phyloP scores from a whole-genome alignment of 345 rosid genomes.

The Schrenkiella parvula region DNA sequence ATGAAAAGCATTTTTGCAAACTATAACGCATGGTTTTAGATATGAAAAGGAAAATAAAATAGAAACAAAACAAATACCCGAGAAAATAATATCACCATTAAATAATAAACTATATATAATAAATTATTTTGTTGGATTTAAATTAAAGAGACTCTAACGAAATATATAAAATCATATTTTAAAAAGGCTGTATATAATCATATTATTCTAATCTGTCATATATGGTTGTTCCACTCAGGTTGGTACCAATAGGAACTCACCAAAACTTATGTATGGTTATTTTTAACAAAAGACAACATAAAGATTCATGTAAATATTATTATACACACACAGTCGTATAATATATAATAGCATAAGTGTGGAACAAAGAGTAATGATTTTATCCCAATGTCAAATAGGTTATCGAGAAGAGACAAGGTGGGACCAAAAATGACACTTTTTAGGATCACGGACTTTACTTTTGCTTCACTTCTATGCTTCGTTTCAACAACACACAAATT shows the following conservation, averaged over 20 bases:
- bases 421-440: slow-evolving; percentile 52
- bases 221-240: slow-evolving; percentile 17
- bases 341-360: not conserved
- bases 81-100: not conserved
- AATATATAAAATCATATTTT: no score
- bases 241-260: slow-evolving; percentile 15
- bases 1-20: not conserved
- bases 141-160: no score
- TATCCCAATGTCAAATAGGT: not conserved
- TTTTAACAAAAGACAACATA: not conserved
- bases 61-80: not conserved
- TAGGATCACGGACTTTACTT: slow-evolving; percentile 58
- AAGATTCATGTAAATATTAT: not conserved
- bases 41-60: not conserved
- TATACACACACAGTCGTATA: not conserved
- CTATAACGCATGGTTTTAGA: not conserved
- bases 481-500: slow-evolving; percentile 30
- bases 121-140: not conserved
- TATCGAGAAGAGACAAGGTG: slow-evolving; percentile 1
- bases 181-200: no score
- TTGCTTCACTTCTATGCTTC: slow-evolving; percentile 83
- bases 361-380: not conserved
- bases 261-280: not conserved
- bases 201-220: no score
- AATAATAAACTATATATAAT: not conserved